A percentile compares a stretch with the other conserved stretches of the same genome.
phyloP scores from a whole-genome alignment of 208 protist genomes.

The Leishmania lainsoni region DNA sequence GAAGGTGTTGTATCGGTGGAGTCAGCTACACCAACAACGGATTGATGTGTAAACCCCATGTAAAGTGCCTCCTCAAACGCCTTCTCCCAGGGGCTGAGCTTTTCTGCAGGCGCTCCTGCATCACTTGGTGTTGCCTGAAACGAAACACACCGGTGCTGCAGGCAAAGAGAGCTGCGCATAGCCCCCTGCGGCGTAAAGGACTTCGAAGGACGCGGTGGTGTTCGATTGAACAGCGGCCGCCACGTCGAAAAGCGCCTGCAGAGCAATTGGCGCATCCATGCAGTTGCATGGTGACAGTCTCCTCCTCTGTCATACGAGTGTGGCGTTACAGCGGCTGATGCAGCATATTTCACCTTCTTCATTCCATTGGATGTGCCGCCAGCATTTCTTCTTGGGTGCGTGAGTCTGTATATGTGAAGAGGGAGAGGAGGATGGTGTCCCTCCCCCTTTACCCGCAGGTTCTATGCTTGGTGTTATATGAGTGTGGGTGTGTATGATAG shows the following conservation, averaged over 20 bases:
- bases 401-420: neutral
- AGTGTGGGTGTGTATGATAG: neutral
- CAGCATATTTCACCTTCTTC: neutral
- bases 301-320: neutral
- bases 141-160: neutral
- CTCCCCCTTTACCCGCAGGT: no score
- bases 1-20: neutral
- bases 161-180: neutral
- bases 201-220: neutral
- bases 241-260: neutral
- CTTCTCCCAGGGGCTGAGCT: constrained; percentile 2
- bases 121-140: neutral
- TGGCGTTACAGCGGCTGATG: neutral
- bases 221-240: neutral
- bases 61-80: constrained; percentile 25
- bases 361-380: constrained; percentile 3
- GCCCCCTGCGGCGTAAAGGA: neutral
- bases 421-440: neutral
- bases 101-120: neutral
- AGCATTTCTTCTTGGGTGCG: neutral
- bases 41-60: constrained; percentile 1
- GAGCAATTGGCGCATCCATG: neutral
- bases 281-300: neutral
- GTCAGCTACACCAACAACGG: neutral
- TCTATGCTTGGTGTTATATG: neutral